Conservation (phyloP, 371 early-diverging fungal species). For the Smittium culicis region DNA sequence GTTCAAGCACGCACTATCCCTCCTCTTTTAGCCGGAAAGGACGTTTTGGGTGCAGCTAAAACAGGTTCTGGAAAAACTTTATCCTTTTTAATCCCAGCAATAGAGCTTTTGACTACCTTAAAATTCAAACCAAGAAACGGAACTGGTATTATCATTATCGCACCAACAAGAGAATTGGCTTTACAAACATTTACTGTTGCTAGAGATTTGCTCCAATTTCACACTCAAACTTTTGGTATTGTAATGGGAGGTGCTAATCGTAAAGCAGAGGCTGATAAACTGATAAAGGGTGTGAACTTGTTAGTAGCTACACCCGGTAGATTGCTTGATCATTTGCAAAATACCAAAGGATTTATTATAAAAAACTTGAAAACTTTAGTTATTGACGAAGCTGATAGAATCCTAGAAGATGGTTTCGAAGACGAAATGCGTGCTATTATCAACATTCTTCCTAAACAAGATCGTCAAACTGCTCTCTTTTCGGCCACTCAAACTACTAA, state of each 20-base stretch:
- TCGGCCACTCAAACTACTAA: slow-evolving; percentile 98
- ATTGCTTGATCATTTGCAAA: slow-evolving; percentile 91
- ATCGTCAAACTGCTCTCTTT: slow-evolving; percentile 93
- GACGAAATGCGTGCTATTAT: slow-evolving; percentile 96
- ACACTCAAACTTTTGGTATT: slow-evolving; percentile 89
- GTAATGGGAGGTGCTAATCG: slow-evolving; percentile 96
- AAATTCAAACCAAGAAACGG: slow-evolving; percentile 92
- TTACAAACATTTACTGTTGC: slow-evolving; percentile 97
- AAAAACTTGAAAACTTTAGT: slow-evolving; percentile 81
- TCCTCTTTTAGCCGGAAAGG: slow-evolving; percentile 85
- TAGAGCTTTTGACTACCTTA: slow-evolving; percentile 72
- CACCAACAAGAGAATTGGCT: slow-evolving; percentile 99
- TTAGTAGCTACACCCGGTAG: slow-evolving; percentile 97
- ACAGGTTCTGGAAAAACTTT: slow-evolving; percentile 99
- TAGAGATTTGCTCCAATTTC: slow-evolving; percentile 79
- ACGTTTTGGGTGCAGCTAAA: slow-evolving; percentile 97
- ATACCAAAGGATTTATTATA: slow-evolving; percentile 81
- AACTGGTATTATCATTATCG: slow-evolving; percentile 90
- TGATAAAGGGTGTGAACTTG: slow-evolving; percentile 84
- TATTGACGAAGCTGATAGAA: slow-evolving; percentile 98
- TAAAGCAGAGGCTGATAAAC: slow-evolving; percentile 87
- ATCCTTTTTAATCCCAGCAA: slow-evolving; percentile 92
- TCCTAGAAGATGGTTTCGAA: slow-evolving; percentile 95
- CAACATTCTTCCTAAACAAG: slow-evolving; percentile 63
- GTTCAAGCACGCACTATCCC: slow-evolving; percentile 95